A percentile compares a stretch with the other conserved stretches of the same genome.
Conservation (phyloP, 2,329 filamentous ascomycete genomes). For the Fusarium virguliforme region DNA sequence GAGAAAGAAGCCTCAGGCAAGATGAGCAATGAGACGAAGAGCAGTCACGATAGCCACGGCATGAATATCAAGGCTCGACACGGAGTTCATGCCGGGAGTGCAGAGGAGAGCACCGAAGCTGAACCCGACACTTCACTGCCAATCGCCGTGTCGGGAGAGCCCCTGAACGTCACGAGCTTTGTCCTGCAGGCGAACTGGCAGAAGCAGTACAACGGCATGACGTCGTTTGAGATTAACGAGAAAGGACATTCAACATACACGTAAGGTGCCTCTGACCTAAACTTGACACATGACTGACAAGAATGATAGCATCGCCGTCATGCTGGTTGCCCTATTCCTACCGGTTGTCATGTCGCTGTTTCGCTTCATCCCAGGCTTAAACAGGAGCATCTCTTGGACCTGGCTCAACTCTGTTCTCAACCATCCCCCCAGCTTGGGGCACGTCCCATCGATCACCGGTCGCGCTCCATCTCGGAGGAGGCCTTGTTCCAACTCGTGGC, state of each 20-base stretch:
- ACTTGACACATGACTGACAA: neutral
- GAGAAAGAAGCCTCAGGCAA: constrained; percentile 34
- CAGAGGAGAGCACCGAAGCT: constrained; percentile 18
- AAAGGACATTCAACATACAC: constrained; percentile 48
- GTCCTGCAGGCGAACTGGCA: constrained; percentile 52
- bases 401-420: constrained; percentile 53
- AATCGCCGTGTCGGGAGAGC: constrained; percentile 42
- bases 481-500: constrained; percentile 55
- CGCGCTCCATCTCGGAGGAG: constrained; percentile 39
- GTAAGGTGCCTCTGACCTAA: constrained; percentile 1
- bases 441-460: constrained; percentile 54
- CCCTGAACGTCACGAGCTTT: constrained; percentile 55
- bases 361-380: constrained; percentile 55
- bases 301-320: constrained; percentile 39
- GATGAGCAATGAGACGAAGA: neutral
- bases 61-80: constrained; percentile 30
- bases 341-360: constrained; percentile 55
- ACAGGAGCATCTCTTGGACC: constrained; percentile 46
- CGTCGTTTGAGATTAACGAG: constrained; percentile 67
- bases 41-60: constrained; percentile 3
- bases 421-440: constrained; percentile 54
- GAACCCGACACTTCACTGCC: constrained; percentile 43
- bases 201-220: constrained; percentile 66
- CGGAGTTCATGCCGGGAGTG: constrained; percentile 12
- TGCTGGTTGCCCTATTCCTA: constrained; percentile 53